Base-by-base conservation (phyloP, 192 early-diverging fungal genomes). In the Kickxella alabastrina region DNA sequence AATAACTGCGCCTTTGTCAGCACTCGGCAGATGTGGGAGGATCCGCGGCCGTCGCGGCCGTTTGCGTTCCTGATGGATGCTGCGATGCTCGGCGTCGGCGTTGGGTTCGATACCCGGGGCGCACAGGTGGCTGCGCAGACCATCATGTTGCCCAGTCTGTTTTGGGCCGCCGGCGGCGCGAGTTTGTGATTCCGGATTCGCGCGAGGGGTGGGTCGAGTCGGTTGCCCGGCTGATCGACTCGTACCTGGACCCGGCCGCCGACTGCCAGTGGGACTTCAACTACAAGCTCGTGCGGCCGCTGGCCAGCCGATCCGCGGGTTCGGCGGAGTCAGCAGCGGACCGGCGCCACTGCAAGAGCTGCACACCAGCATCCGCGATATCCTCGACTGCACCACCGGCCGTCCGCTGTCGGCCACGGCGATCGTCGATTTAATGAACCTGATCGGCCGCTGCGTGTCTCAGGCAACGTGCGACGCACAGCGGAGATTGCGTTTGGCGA, bases 401-500 rank as follows among this genome's bases (percentile, higher is more conserved):
- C 39, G 40, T 43, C 52, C 57, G 12, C 53, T 77, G 47, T 54
- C 54, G 8, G 51, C 62, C 13, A 77, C 68, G 0, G 14, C 48
- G 2, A 59, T 79, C 14, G 78, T 79, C n/a, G 78, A 79, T 36
- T 24, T 79, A 13, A 77, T 79, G 74, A 79, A 79, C 41, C 43
- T 74, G 28, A 68, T 79, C 21, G 78, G 78, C 38, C 73, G 74
- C 43, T 79, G 78, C 21, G 75, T 79, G 69, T 79, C 8, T 63
- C 60, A 10, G 78, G 78, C 29, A 79, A 79, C 40, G 75, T 78
- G 10, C 78, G 78, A 5, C 54, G 78, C 22, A 74, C 75, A 3
- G 78, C 78, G 12, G 78, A 79, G 52, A 79, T 79, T 29, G 68
- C 78, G 3, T 79, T 79, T 39, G 78, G 78, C 19, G 68, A 71